Evolutionary conservation across 495 filamentous ascomycete species (phyloP).

Genomic region (Cudoniella acicularis): DNA sequence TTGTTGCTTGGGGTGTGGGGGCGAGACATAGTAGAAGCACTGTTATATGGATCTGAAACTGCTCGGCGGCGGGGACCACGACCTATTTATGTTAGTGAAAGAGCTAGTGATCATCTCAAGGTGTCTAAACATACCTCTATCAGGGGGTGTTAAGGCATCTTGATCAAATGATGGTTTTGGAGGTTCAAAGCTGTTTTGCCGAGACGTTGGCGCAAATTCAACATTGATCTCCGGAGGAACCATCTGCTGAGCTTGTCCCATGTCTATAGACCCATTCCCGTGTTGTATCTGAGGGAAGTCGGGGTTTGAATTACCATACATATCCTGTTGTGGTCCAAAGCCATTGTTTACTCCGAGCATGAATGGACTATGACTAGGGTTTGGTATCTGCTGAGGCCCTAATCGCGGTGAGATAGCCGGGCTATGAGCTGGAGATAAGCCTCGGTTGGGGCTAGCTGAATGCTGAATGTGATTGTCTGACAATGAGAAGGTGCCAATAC

Average conservation of each 20-base stretch:
- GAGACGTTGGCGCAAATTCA: slow-evolving; percentile 76
- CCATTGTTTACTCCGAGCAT: slow-evolving; percentile 38
- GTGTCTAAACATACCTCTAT: slow-evolving; percentile 60
- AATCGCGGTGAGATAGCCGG: slow-evolving; percentile 83
- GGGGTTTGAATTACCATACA: slow-evolving; percentile 46
- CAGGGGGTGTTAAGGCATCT: slow-evolving; percentile 80
- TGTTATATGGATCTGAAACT: slow-evolving; percentile 70
- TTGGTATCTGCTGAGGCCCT: slow-evolving; percentile 64
- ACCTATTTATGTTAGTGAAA: slow-evolving; percentile 33
- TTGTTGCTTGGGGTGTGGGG: slow-evolving; percentile 35
- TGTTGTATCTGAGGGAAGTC: slow-evolving; percentile 57
- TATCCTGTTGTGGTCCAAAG: slow-evolving; percentile 43
- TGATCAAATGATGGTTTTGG: slow-evolving; percentile 60
- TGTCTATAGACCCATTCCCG: slow-evolving; percentile 44
- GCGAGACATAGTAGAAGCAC: slow-evolving; percentile 32
- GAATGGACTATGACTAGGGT: slow-evolving; percentile 45
- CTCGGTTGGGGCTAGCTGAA: slow-evolving; percentile 45
- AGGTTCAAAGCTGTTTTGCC: slow-evolving; percentile 66
- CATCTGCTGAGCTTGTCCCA: slow-evolving; percentile 70
- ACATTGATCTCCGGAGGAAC: slow-evolving; percentile 89
- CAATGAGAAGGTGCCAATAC: slow-evolving; percentile 76
- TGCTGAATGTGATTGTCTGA: slow-evolving; percentile 63
- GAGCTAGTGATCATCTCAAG: slow-evolving; percentile 4
- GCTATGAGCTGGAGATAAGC: slow-evolving; percentile 74
- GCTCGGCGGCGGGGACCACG: slow-evolving; percentile 58